These are phyloP conservation scores for Atalantia buxifolia DNA, from an alignment of 345 rosid species.

Conservation along the genomic window DNA sequence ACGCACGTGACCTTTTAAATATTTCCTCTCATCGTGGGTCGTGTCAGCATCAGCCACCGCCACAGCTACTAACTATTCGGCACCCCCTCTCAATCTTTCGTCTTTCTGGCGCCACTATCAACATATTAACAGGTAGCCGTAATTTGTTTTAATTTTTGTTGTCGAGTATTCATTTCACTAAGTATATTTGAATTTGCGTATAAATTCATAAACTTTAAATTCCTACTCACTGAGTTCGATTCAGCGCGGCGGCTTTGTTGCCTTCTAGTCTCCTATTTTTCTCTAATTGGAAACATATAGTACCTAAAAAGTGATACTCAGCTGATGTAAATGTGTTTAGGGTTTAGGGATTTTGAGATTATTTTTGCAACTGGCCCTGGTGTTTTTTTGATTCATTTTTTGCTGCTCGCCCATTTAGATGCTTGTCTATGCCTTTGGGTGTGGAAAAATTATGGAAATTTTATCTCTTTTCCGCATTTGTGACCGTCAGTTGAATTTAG, in stretches of 20 bases:
- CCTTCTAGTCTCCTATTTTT: neutral
- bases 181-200: neutral
- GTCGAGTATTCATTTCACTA: neutral
- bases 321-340: neutral
- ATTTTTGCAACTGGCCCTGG: neutral
- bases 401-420: neutral
- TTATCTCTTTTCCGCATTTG: neutral
- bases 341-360: neutral
- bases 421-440: neutral
- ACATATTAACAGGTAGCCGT: neutral
- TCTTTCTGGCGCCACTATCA: neutral
- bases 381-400: neutral
- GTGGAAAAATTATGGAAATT: neutral
- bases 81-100: neutral
- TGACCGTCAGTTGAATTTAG: neutral
- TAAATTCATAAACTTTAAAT: neutral
- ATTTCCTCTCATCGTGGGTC: no score
- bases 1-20: neutral
- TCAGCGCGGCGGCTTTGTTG: neutral
- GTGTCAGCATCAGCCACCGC: constrained; percentile 16
- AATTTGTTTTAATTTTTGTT: neutral
- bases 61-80: neutral
- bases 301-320: neutral
- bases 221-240: neutral
- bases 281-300: neutral